Base-by-base conservation (phyloP, 257 asterid genomes). In the Solanum corneliomulleri region DNA sequence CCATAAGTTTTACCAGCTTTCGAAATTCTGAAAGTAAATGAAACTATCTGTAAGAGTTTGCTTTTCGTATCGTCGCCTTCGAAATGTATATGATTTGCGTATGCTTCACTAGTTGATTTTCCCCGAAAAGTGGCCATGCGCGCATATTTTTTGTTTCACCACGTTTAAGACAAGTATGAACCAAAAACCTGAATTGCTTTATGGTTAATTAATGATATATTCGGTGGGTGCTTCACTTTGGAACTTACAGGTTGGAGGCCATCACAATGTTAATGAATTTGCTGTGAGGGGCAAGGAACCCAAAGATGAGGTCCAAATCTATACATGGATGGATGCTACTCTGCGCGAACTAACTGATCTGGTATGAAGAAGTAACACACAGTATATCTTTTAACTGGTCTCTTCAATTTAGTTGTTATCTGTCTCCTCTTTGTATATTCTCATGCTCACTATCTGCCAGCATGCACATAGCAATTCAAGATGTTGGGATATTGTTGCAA, bases 261-360 rank as follows among this genome's bases (percentile, higher is more conserved):
- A 97, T 93, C 99, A 96, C 86, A 88, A 91, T 33, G 94, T 92
- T 41, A 95, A 88, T 45, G 98, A 97, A 87, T 97, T 96, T 93
- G 94, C 97, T 8, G 99, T 94, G 91, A 93, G 98, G 88, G 99
- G 99, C 89, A 96, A 97, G 93, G 99, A 96, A 92, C 99, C 99
- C 31, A 97, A 96, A 91, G 99, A 97, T 86, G 99, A 97, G 90
- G 99, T 97, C 89, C 99, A 97, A 90, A 96, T 97, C 52, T 97
- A 96, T 86, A 97, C 99, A 14, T 97, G 99, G 99, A 74, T 96
- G 99, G 99, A 97, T 93, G 99, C 99, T 13, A 97, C 98, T 76
- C 90, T 97, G 87, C 99, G 99, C 25, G 99, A 97, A 89, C 89
- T 97, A 90, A 97, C 99, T 88, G 99, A 97, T 93, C 93, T 97